These are phyloP conservation scores for Rhynchospora pubera DNA, from an alignment of 176 grass and related monocot species.

Conservation along the genomic window DNA sequence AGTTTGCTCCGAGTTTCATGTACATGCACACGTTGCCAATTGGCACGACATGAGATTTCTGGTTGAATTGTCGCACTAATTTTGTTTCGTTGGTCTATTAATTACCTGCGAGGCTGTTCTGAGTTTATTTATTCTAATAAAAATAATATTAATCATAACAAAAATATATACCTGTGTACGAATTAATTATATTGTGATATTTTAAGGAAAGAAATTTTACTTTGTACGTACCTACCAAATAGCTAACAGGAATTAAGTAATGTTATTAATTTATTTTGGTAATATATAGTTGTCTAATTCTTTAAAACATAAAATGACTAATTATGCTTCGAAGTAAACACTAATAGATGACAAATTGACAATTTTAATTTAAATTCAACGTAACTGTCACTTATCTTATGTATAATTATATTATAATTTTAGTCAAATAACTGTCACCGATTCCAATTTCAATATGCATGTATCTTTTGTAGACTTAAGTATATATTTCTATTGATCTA, in stretches of 20 bases:
- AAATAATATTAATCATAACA: too few species aligned
- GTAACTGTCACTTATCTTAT: not conserved
- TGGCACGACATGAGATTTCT: not conserved
- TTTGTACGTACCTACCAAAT: too few species aligned
- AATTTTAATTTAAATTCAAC: not conserved
- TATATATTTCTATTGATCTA: not conserved
- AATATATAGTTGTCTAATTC: not conserved
- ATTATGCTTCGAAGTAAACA: not conserved
- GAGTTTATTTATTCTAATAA: not conserved
- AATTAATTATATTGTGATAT: too few species aligned
- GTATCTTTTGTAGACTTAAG: not conserved
- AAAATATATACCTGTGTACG: too few species aligned
- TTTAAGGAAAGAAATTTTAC: too few species aligned
- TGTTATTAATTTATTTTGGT: not conserved
- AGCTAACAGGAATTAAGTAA: too few species aligned
- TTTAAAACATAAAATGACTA: not conserved
- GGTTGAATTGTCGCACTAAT: not conserved
- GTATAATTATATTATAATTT: not conserved
- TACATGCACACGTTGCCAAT: conserved; percentile 11
- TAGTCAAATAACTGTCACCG: not conserved
- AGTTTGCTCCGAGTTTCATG: not conserved
- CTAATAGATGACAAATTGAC: not conserved
- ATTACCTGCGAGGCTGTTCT: not conserved
- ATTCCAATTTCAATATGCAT: not conserved
- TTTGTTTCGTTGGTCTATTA: not conserved